Percentiles rank a stretch among this genome's conserved stretches.
phyloP scores from a whole-genome alignment of 2,329 filamentous ascomycete genomes.

The Pestalotiopsis sp. region DNA sequence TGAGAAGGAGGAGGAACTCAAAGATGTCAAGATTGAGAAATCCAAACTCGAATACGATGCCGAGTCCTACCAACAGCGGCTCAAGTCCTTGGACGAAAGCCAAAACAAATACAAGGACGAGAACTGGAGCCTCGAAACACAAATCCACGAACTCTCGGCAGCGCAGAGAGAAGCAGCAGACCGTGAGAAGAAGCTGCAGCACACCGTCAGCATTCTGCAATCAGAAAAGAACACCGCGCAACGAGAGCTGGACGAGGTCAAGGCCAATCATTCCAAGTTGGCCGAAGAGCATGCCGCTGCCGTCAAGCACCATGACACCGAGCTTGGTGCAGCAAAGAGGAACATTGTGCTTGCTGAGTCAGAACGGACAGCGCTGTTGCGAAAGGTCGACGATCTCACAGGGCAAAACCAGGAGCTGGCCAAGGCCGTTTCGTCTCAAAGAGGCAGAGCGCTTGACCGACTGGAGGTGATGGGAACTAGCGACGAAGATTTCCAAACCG shows the following conservation, averaged over 20 bases:
- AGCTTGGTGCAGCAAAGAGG: slow-evolving; percentile 81
- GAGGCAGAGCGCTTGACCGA: slow-evolving; percentile 67
- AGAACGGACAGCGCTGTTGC: slow-evolving; percentile 77
- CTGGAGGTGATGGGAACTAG: slow-evolving; percentile 60
- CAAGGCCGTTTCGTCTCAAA: slow-evolving; percentile 74
- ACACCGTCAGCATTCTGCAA: slow-evolving; percentile 68
- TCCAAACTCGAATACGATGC: slow-evolving; percentile 81
- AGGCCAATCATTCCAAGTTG: slow-evolving; percentile 75
- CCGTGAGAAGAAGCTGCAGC: slow-evolving; percentile 79
- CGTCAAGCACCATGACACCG: slow-evolving; percentile 85
- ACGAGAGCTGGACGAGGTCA: slow-evolving; percentile 89
- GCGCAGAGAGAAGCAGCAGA: slow-evolving; percentile 76
- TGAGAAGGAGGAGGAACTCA: slow-evolving; percentile 86
- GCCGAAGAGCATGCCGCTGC: slow-evolving; percentile 76
- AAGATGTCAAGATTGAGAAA: slow-evolving; percentile 72
- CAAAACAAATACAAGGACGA: slow-evolving; percentile 97
- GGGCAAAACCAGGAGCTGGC: slow-evolving; percentile 91
- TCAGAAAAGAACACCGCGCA: slow-evolving; percentile 78
- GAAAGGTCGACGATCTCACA: slow-evolving; percentile 84
- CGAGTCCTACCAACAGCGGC: slow-evolving; percentile 75
- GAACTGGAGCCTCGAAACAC: slow-evolving; percentile 96
- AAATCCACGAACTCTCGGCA: slow-evolving; percentile 79
- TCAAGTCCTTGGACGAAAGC: slow-evolving; percentile 86
- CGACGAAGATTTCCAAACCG: slow-evolving; percentile 65
- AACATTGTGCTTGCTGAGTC: slow-evolving; percentile 77